Conservation (phyloP, 345 rosid genomes). For the Citrus sp. region DNA sequence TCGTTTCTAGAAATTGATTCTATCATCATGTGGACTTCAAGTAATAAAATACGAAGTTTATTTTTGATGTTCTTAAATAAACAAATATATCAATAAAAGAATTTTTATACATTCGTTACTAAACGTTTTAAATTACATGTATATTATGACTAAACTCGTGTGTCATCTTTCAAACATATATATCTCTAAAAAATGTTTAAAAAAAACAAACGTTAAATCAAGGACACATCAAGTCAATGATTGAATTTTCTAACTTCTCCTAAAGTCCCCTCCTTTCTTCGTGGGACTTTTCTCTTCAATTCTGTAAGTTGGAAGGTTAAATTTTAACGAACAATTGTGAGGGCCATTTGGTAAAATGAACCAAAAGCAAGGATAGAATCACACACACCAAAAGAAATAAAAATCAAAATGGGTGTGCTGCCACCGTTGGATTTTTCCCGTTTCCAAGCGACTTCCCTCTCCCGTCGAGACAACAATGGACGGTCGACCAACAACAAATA, state of each 20-base stretch:
- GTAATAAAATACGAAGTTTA: no score
- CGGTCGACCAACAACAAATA: not conserved
- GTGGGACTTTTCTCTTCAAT: not conserved
- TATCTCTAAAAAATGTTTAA: no score
- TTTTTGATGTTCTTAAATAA: not conserved
- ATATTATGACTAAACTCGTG: no score
- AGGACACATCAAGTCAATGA: not conserved
- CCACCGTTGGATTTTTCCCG: not conserved
- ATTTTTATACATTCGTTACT: no score
- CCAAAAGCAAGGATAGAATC: not conserved
- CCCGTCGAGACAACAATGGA: not conserved
- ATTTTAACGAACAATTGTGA: no score
- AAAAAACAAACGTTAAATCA: no score
- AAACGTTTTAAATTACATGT: no score
- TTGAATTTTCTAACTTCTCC: not conserved
- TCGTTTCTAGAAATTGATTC: no score
- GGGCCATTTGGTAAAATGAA: not conserved
- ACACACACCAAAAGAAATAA: not conserved
- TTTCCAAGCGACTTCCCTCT: not conserved
- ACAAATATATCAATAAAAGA: no score
- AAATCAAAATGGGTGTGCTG: not conserved
- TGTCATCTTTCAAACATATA: not conserved
- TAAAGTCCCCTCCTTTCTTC: not conserved
- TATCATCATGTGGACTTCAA: not conserved
- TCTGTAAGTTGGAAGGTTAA: not conserved